Base-by-base conservation (phyloP, 345 rosid genomes). In the Psidium friedrichsthalianum region DNA sequence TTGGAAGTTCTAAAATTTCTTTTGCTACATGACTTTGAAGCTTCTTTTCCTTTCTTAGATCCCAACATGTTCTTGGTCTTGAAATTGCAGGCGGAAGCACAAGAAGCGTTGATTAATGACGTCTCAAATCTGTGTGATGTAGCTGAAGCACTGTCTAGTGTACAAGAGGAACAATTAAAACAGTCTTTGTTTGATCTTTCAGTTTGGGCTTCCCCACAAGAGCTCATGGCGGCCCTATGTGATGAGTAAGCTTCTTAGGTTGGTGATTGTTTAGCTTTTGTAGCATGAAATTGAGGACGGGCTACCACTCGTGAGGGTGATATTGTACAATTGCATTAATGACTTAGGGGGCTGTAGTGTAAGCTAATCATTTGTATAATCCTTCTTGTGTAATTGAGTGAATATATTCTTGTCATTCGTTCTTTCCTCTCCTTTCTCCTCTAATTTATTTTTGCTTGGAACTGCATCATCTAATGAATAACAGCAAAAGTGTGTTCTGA, bases 121-220 rank as follows among this genome's bases (percentile, higher is more conserved):
- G 87, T 92, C 9, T 91, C 94, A 3, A 92, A 90, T 86, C 52
- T 94, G 61, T 97, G 99, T 82, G 94, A 93, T 84, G 89, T 89
- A 52, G 94, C 94, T 6, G 98, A 97, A 80, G 91, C 93, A 83
- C 83, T 92, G 83, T 93, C 94, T 89, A 83, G 85, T 78, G 84
- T 91, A 7, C 93, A 90, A 64, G 91, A 93, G 88, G 94, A 93
- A 74, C 84, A 82, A 21, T 78, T 86, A 21, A 92, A 87, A 36
- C 90, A 93, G 57, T 84, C 90, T 2, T 89, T 90, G 49, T 84
- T 93, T 11, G 90, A 93, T 88, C 94, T 95, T 87, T 92, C 91
- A 3, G 85, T 97, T n/a, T 97, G 98, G 99, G 89, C 90, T 61
- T 94, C 98, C 5, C 97, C 98, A 0, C 88, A 51, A 10, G 92